Base-by-base conservation (phyloP, 2,329 filamentous ascomycete species). In the Westerdykella aurantiaca region DNA sequence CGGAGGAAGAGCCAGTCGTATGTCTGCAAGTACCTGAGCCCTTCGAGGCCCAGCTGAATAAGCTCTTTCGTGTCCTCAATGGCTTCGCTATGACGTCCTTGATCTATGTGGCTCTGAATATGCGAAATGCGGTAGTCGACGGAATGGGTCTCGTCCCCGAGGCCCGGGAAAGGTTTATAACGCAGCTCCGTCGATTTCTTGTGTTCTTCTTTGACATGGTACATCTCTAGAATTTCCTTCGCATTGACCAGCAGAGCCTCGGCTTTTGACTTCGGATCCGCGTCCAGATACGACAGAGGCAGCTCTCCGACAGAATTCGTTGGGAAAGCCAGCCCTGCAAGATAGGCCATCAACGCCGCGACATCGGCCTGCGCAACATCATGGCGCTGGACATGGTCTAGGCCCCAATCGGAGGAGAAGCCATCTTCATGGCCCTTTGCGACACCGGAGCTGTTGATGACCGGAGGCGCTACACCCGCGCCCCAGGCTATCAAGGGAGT, bases 1-100 rank as follows among this genome's bases (percentile, higher is more conserved):
- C 93, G 79, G 31, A 98, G 72, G 69, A 98, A 98, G 2, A 98
- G 76, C 93, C 93, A 98, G 70, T 98, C 93, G 59, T 98, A 98
- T 0, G 90, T 98, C 68, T 98, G 93, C 21, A 98, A 77, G 64
- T 98, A 98, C 40, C 93, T 81, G 47, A 98, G 72, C 6, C 93
- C 93, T 48, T 88, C 79, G 1, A 98, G 76, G 1, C 82, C 85
- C 40, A 87, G 71, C 46, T 85, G 78, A 47, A 97, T 86, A 12
- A 98, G 74, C 22, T 82, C 79, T 34, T 85, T 82, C 1, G 87
- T 88, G 56, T 86, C 79, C 45, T 81, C 74, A 55, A 97, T 95
- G 1, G 91, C 88, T 54, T 87, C 79, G 44, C 91, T 82, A 51
- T 83, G 82, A 37, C 79, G 74, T 6, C 79, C 82, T 9, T 70